Evolutionary conservation across 169 alveolate species (phyloP), one percentile per base, ranked within the genome.

Genomic region (Plasmodium ovale): DNA sequence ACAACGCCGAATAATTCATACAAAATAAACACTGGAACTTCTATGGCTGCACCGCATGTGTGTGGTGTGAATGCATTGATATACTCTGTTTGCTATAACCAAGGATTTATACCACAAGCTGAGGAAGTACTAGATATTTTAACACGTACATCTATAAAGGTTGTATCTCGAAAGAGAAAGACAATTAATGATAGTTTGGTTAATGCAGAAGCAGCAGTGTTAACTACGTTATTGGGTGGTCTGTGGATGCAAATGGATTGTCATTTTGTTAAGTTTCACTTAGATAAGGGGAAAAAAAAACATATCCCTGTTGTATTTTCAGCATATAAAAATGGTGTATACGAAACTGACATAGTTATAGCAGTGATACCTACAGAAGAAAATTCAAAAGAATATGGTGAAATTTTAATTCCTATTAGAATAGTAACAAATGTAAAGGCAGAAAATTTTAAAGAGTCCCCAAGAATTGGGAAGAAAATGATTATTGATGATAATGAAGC

Each of bases 11-110:
- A 77, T 19, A 92, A 92, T 25, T 44, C 92, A 31, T 87, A 60
- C 82, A 88, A 72, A 39, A 54, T 58, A 19, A 84, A 44, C 6
- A 88, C 92, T 64, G 94, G 94, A 2, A 71, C 88, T 1, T 92
- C 94, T 16, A 72, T 87, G 91, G 94, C 94, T 12, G 89, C 93
- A n/a, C 93, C 91, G 14, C 92, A 87, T 44, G 90, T 92, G 64
- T 62, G 91, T 29, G 94, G 93, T 27, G 92, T 92, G 0, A 39
- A 51, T 60, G 87, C 87, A 25, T 72, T 92, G 25, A 44, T 92
- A 31, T 82, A 87, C 31, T 92, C 94, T 1, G 87, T 84, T 16
- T 79, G 87, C 21, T 27, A 72, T 39, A 69, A 58, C 39, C 82
- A 68, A 51, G 71, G 73, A 42, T 59, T 27, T 33, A 56, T 92